Conservation (phyloP, 192 early-diverging fungal species). For the Coemansia sp. region DNA sequence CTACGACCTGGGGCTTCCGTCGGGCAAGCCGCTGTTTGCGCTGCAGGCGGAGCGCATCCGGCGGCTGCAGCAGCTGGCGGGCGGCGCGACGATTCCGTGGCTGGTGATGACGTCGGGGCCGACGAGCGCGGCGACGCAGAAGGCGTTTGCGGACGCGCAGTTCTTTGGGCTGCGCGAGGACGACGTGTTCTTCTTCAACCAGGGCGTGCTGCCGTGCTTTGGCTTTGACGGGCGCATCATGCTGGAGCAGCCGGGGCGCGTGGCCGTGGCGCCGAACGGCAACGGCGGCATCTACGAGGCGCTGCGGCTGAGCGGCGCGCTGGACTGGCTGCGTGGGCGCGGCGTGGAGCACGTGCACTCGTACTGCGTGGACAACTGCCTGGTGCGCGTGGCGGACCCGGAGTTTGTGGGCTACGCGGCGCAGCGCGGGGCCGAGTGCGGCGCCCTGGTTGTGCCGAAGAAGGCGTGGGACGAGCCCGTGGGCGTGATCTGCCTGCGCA, state of each 20-base stretch:
- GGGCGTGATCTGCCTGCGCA: conserved; percentile 90
- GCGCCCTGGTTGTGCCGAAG: conserved; percentile 94
- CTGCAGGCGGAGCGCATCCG: conserved; percentile 94
- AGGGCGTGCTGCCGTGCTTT: conserved; percentile 93
- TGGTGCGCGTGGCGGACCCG: conserved; percentile 95
- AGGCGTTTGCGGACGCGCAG: conserved; percentile 73
- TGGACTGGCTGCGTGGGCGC: conserved; percentile 76
- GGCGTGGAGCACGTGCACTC: conserved; percentile 88
- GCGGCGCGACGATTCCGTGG: conserved; percentile 80
- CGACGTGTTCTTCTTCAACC: conserved; percentile 95
- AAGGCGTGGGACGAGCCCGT: conserved; percentile 82
- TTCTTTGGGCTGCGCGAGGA: conserved; percentile 85
- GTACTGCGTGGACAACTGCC: conserved; percentile 98
- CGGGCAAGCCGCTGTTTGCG: conserved; percentile 85
- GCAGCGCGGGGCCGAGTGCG: conserved; percentile 86
- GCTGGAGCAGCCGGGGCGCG: conserved; percentile 73
- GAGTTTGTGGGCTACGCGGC: conserved; percentile 94
- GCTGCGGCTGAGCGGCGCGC: conserved; percentile 75
- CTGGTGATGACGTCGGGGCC: conserved; percentile 99
- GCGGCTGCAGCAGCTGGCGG: conserved; percentile 68
- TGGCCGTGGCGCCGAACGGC: conserved; percentile 84
- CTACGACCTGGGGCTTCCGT: conserved; percentile 91
- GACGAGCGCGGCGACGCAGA: conserved; percentile 74
- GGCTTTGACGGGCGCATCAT: conserved; percentile 90
- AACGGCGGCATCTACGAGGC: conserved; percentile 97